Evolutionary conservation across 2,329 filamentous ascomycete species (phyloP).

Genomic region (Hymenoscyphus repandus): DNA sequence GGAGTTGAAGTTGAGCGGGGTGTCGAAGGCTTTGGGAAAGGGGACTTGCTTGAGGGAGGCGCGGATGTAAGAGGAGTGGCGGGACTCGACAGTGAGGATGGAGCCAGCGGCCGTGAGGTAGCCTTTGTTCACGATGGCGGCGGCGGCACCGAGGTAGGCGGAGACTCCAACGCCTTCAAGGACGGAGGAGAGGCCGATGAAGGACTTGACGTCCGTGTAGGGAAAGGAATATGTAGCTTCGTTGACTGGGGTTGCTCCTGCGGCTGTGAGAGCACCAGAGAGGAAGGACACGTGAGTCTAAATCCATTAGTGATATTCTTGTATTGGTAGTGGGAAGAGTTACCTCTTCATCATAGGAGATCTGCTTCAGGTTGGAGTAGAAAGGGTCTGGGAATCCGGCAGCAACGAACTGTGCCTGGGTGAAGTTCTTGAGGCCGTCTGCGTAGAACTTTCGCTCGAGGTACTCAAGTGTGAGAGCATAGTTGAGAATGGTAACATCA

Average conservation of each 20-base stretch:
- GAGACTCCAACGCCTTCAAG: constrained; percentile 54
- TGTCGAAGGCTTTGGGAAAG: constrained; percentile 56
- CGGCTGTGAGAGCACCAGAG: constrained; percentile 41
- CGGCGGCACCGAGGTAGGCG: constrained; percentile 58
- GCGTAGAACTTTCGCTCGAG: constrained; percentile 60
- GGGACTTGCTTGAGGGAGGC: constrained; percentile 42
- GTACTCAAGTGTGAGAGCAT: constrained; percentile 47
- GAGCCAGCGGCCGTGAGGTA: constrained; percentile 57
- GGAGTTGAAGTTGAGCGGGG: constrained; percentile 50
- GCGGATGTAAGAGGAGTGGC: constrained; percentile 59
- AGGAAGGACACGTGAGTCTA: constrained; percentile 52
- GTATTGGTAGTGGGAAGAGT: not conserved
- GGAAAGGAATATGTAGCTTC: constrained; percentile 54
- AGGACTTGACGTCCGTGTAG: constrained; percentile 41
- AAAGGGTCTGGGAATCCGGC: constrained; percentile 46
- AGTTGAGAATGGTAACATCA: constrained; percentile 37
- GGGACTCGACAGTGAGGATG: constrained; percentile 60
- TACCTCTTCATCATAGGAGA: constrained; percentile 46
- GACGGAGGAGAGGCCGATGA: constrained; percentile 47
- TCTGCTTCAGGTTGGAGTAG: constrained; percentile 51
- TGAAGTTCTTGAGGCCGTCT: constrained; percentile 49
- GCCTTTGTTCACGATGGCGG: constrained; percentile 48
- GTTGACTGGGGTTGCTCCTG: constrained; percentile 44
- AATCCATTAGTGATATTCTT: not conserved
- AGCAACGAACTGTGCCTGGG: constrained; percentile 43